phyloP scores from a whole-genome alignment of 2,329 filamentous ascomycete species.

The Ophiostoma montium region DNA sequence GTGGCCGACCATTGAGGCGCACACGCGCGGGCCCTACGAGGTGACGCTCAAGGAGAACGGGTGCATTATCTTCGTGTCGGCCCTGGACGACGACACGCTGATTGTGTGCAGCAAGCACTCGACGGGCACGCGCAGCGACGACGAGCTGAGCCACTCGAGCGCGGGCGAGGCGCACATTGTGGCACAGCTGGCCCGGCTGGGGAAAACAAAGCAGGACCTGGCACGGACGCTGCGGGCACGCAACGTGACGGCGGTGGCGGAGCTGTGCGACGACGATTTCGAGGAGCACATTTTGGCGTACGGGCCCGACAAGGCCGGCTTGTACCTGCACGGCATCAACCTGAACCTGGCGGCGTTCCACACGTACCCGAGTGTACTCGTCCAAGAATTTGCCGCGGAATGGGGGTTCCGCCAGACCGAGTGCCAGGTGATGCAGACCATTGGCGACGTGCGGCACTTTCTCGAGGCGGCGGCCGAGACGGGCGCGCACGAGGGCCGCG shows the following conservation, averaged over 20 bases:
- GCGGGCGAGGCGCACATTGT: constrained; percentile 75
- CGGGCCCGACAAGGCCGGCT: constrained; percentile 63
- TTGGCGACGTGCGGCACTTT: constrained; percentile 62
- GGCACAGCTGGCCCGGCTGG: constrained; percentile 60
- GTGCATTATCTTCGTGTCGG: constrained; percentile 97
- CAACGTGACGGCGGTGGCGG: constrained; percentile 89
- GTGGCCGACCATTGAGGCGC: constrained; percentile 63
- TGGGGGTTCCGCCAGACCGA: constrained; percentile 93
- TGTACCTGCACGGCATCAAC: constrained; percentile 94
- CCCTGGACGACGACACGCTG: constrained; percentile 74
- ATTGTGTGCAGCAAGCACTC: constrained; percentile 99
- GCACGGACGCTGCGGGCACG: constrained; percentile 60
- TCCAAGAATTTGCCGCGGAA: constrained; percentile 75
- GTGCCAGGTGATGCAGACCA: constrained; percentile 61
- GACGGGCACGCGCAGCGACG: constrained; percentile 63
- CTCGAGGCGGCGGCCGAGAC: constrained; percentile 76
- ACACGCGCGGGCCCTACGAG: constrained; percentile 82
- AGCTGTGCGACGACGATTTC: constrained; percentile 90
- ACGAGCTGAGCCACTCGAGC: constrained; percentile 63
- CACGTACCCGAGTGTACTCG: constrained; percentile 69
- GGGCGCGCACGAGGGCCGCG: constrained; percentile 76
- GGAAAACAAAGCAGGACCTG: constrained; percentile 66
- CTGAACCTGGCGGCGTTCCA: constrained; percentile 85
- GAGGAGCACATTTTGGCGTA: constrained; percentile 96
- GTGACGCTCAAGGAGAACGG: constrained; percentile 96